Evolutionary conservation across 129 eudicot genomes (phyloP), one percentile per base, ranked within the genome.

Genomic region (Sambucus nigra): DNA sequence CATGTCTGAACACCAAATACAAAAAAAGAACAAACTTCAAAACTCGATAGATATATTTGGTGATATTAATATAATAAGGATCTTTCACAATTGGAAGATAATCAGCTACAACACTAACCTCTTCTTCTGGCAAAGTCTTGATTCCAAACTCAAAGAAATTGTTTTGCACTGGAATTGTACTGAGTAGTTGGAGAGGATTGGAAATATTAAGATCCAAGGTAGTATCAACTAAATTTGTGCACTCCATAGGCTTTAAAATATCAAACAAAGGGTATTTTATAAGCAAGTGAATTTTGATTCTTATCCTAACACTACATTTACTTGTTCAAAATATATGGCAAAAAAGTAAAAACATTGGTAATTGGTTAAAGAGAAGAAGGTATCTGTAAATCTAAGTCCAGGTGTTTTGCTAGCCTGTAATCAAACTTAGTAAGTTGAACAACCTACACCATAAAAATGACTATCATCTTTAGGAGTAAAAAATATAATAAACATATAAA

Each of bases 201-300:
- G 68, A 40, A 50, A n/a, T n/a, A n/a, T 77, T 76, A 7, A 87
- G 94, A 87, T 87, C 86, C 80, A 86, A 77, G 24, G 95, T 82
- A 62, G 94, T 81, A 41, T 91, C 74, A 55, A 91, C 81, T 67
- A 79, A 72, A 60, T 78, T 74, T 11, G 86, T 76, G 58, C 71
- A 85, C 67, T 86, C 99, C 99, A 91, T 91, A 51, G 59, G 42
- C 45, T 44, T 46, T 54, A 15, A 1, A 54, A 17, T n/a, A n/a
- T 17, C 13, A 32, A 54, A 7, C 12, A 4, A 51, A 25, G 32
- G n/a, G n/a, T n/a, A n/a, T n/a, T n/a, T n/a, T n/a, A n/a, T n/a
- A n/a, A n/a, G n/a, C n/a, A n/a, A n/a, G n/a, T n/a, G n/a, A n/a
- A n/a, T n/a, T n/a, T n/a, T n/a, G n/a, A n/a, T n/a, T n/a, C n/a